phyloP scores from a whole-genome alignment of 148 eudicot genomes.

The Chenopodium suecicum region DNA sequence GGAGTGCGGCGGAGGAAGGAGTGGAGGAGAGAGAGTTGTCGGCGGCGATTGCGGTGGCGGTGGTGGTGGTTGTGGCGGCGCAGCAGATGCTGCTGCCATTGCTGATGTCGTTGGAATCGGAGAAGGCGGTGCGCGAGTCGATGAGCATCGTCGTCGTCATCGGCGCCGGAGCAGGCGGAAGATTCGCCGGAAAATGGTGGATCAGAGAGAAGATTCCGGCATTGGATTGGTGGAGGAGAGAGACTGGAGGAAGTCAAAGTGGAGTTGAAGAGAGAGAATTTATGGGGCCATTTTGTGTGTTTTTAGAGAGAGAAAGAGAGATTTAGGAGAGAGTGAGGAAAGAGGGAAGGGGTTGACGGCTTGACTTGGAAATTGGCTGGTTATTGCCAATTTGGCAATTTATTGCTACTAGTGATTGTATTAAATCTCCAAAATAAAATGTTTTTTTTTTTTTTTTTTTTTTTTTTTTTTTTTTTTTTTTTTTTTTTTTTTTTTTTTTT shows the following conservation, averaged over 20 bases:
- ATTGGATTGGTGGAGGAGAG: neutral
- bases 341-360: constrained; percentile 4
- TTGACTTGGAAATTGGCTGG: constrained; percentile 9
- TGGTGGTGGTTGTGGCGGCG: constrained; percentile 29
- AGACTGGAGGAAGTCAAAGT: neutral
- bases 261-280: neutral
- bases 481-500: too few species aligned
- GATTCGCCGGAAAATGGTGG: neutral
- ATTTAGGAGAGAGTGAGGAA: neutral
- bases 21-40: constrained; percentile 13
- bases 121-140: constrained; percentile 42
- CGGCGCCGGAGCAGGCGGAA: neutral
- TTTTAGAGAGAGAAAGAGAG: neutral
- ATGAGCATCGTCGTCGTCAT: neutral
- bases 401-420: too few species aligned
- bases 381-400: too few species aligned
- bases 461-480: too few species aligned
- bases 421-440: too few species aligned
- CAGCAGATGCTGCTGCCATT: constrained; percentile 56
- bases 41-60: constrained; percentile 26
- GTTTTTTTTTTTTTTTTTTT: too few species aligned
- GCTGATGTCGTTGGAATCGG: constrained; percentile 75
- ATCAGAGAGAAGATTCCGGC: neutral
- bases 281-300: too few species aligned
- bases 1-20: constrained; percentile 31